Conservation (phyloP, 805 yeast genomes). For the Candida patagonica region DNA sequence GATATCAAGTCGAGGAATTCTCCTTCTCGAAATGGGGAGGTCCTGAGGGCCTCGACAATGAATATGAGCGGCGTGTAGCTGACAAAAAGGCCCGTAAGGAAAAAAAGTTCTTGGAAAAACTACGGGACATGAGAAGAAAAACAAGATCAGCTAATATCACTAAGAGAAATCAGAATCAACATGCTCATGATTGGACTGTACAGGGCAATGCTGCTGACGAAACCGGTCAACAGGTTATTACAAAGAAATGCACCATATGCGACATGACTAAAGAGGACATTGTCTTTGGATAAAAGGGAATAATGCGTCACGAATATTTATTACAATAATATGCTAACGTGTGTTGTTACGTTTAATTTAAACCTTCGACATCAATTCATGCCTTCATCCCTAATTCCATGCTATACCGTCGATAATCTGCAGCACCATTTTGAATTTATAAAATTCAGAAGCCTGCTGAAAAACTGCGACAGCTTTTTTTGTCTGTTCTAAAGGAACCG, state of each 20-base stretch:
- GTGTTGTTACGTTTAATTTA: background rate
- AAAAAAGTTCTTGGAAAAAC: constrained; percentile 63
- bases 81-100: constrained; percentile 66
- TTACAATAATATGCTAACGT: constrained; percentile 2
- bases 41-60: constrained; percentile 78
- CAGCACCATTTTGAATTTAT: constrained; percentile 50
- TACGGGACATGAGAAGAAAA: constrained; percentile 80
- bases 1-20: constrained; percentile 88
- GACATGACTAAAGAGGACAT: constrained; percentile 80
- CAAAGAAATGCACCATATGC: constrained; percentile 65
- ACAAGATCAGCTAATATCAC: constrained; percentile 88
- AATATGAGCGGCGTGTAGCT: constrained; percentile 78
- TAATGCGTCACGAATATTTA: constrained; percentile 4
- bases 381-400: too few relatives aligned
- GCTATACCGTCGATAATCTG: constrained; percentile 16
- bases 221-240: constrained; percentile 35
- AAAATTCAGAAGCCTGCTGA: constrained; percentile 49
- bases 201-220: constrained; percentile 19
- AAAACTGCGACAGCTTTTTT: constrained; percentile 39
- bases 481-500: constrained; percentile 39
- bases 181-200: constrained; percentile 36
- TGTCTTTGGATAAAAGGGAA: constrained; percentile 25
- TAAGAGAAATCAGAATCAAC: constrained; percentile 45
- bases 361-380: background rate
- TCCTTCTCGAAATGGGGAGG: constrained; percentile 96